phyloP scores from a whole-genome alignment of 306 rosid genomes.

The Cucumis cinereus region DNA sequence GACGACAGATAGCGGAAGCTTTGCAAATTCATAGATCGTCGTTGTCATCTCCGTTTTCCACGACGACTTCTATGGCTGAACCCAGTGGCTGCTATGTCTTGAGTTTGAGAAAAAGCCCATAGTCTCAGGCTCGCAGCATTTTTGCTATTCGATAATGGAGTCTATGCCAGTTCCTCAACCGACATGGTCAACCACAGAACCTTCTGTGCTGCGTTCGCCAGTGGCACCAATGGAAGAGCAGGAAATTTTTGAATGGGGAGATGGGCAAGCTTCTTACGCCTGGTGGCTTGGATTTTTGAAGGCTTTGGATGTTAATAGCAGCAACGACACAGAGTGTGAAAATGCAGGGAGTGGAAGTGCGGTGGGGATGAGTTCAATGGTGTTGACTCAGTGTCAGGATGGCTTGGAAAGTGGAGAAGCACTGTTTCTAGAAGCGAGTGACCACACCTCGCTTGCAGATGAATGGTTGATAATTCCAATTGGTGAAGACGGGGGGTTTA shows the following conservation, averaged over 20 bases:
- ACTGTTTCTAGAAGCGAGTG: slow-evolving; percentile 14
- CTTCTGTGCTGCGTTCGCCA: slow-evolving; percentile 24
- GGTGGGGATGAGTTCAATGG: not conserved
- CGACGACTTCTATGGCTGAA: not conserved
- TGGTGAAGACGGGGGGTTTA: slow-evolving; percentile 3
- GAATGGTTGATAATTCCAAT: slow-evolving; percentile 39
- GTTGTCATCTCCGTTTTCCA: not conserved
- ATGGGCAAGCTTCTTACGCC: slow-evolving; percentile 25
- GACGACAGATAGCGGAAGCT: slow-evolving; percentile 24
- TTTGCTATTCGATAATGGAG: slow-evolving; percentile 37
- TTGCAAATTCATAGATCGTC: slow-evolving; percentile 21
- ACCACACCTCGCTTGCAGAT: slow-evolving; percentile 22
- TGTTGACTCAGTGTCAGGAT: not conserved
- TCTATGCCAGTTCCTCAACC: slow-evolving; percentile 51
- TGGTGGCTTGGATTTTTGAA: slow-evolving; percentile 49
- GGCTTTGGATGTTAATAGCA: slow-evolving; percentile 18
- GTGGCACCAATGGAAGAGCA: slow-evolving; percentile 12
- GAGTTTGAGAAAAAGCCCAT: slow-evolving; percentile 13
- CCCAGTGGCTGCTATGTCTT: not conserved
- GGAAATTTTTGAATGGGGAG: slow-evolving; percentile 23
- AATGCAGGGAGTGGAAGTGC: not conserved
- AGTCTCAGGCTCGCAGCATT: slow-evolving; percentile 11
- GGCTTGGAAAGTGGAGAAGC: slow-evolving; percentile 5
- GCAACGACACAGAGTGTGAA: slow-evolving; percentile 5
- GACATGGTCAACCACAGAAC: slow-evolving; percentile 48